Evolutionary conservation across 2,329 filamentous ascomycete species (phyloP).

Genomic region (Colletotrichum viniferum): DNA sequence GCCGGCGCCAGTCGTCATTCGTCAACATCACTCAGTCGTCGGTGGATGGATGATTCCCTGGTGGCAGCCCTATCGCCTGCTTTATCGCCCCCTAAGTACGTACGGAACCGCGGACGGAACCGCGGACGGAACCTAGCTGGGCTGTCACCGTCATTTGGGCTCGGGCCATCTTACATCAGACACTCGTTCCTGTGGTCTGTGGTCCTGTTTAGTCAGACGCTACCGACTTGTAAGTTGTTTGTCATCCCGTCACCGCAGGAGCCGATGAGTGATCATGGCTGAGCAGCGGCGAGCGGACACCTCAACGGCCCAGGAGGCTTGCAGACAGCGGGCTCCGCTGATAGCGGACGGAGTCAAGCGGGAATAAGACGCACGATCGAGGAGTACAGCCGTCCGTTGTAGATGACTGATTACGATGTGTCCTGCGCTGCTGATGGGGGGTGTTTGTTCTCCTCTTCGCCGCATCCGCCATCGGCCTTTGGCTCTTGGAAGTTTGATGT

Average conservation of each 20-base stretch:
- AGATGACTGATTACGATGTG: neutral
- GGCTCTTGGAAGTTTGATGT: neutral
- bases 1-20: neutral
- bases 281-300: neutral
- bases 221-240: neutral
- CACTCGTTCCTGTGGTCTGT: neutral
- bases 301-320: neutral
- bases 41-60: neutral
- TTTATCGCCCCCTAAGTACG: neutral
- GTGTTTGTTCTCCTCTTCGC: neutral
- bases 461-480: neutral
- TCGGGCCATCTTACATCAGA: neutral
- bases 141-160: neutral
- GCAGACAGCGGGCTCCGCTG: neutral
- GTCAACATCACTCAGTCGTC: neutral
- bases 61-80: neutral
- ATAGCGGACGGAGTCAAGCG: neutral
- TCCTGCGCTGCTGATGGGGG: neutral
- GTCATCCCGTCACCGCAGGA: neutral
- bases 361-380: neutral
- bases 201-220: neutral
- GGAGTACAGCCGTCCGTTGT: neutral
- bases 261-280: slow-evolving; percentile 3
- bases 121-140: neutral
- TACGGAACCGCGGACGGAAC: neutral